Evolutionary conservation across 441 rosid genomes (phyloP).

Genomic region (Euphorbia schlechtendalii): DNA sequence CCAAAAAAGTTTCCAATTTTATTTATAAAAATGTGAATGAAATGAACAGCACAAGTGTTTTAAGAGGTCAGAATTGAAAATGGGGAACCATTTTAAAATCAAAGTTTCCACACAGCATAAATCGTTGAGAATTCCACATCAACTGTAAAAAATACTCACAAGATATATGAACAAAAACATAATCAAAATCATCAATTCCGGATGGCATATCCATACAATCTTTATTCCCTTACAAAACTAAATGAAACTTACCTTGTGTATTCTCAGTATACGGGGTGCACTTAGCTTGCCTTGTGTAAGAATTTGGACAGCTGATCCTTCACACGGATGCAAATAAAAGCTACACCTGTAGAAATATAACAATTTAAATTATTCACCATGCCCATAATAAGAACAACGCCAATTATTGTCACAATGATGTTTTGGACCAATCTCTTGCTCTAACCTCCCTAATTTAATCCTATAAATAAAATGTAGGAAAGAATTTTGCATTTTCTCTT

Average conservation of each 20-base stretch:
- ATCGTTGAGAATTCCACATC: neutral
- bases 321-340: conserved; percentile 91
- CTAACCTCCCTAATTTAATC: neutral
- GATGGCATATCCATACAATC: neutral
- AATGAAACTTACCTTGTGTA: conserved; percentile 67
- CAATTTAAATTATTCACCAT: neutral
- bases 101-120: neutral
- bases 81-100: neutral
- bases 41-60: neutral
- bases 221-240: conserved; percentile 7
- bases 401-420: neutral
- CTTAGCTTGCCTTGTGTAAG: conserved; percentile 95
- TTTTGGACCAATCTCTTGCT: conserved; percentile 2
- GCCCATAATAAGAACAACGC: neutral
- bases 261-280: conserved; percentile 96
- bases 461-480: neutral
- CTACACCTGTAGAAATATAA: conserved; percentile 68
- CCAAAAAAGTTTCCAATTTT: neutral
- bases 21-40: neutral
- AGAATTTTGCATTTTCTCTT: neutral
- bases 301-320: conserved; percentile 78
- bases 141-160: neutral
- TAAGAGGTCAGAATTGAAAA: neutral
- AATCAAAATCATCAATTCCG: too few species aligned
- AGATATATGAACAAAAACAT: neutral